These are phyloP conservation scores for Irpex rosettiformis DNA, from an alignment of 1,284 basidiomycete genomes.

Conservation along the genomic window DNA sequence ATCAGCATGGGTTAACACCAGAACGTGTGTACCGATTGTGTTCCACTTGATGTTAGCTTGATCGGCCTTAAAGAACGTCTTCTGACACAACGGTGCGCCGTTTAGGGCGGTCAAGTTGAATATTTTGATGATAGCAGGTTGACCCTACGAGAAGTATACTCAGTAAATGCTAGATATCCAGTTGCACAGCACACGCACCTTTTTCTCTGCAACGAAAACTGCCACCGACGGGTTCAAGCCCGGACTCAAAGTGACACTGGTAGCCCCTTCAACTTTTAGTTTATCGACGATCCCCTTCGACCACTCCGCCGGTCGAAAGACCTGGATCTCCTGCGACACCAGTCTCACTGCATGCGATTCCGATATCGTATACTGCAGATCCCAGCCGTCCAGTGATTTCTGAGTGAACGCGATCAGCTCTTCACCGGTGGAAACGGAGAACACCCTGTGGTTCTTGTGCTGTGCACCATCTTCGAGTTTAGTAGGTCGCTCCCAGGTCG, in stretches of 20 bases:
- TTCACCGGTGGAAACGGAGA: conserved; percentile 78
- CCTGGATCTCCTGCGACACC: conserved; percentile 83
- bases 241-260: conserved; percentile 73
- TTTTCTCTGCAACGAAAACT: conserved; percentile 92
- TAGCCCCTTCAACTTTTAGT: conserved; percentile 79
- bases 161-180: neutral
- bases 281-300: conserved; percentile 77
- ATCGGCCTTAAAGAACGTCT: conserved; percentile 97
- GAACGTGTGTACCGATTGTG: conserved; percentile 80
- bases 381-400: conserved; percentile 83
- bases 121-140: conserved; percentile 88
- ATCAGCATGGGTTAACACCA: conserved; percentile 92
- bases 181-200: conserved; percentile 43
- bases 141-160: conserved; percentile 50
- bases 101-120: conserved; percentile 71
- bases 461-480: conserved; percentile 81
- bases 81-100: conserved; percentile 67
- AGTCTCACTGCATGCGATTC: conserved; percentile 88
- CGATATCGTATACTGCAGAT: conserved; percentile 88
- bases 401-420: conserved; percentile 81
- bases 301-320: conserved; percentile 82
- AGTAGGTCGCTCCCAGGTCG: conserved; percentile 90
- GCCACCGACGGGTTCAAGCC: conserved; percentile 84
- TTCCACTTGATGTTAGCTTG: conserved; percentile 97
- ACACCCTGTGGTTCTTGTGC: conserved; percentile 87